phyloP scores from a whole-genome alignment of 805 yeast species.

The Saccharomycopsis lassenensis region DNA sequence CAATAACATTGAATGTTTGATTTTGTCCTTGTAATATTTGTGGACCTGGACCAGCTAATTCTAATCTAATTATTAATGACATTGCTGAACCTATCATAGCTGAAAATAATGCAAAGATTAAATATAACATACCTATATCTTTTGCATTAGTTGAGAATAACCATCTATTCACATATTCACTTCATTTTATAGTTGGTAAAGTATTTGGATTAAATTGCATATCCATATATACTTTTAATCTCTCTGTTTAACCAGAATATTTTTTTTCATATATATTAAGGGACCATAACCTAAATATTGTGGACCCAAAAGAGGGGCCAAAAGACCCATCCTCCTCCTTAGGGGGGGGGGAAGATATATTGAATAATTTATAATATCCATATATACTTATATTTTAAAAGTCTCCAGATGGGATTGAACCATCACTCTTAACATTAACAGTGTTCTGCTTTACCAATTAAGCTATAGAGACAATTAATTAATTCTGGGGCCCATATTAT shows the following conservation, averaged over 20 bases:
- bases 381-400: too few relatives aligned
- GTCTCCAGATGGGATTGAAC: constrained; percentile 11
- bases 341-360: too few relatives aligned
- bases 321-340: too few relatives aligned
- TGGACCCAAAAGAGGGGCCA: too few relatives aligned
- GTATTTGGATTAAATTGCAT: too few relatives aligned
- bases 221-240: too few relatives aligned
- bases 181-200: too few relatives aligned
- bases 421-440: constrained; percentile 12
- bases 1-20: constrained; percentile 22
- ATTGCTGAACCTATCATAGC: constrained; percentile 22
- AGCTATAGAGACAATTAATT: constrained; percentile 6
- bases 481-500: too few relatives aligned
- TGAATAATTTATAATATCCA: too few relatives aligned
- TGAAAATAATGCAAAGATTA: constrained; percentile 21
- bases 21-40: constrained; percentile 21
- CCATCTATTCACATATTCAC: constrained; percentile 19
- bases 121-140: constrained; percentile 23
- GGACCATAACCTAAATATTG: too few relatives aligned
- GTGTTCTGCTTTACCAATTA: constrained; percentile 13
- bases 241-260: too few relatives aligned
- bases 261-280: too few relatives aligned
- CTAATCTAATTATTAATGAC: constrained; percentile 22
- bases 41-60: constrained; percentile 21
- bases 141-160: constrained; percentile 22